Evolutionary conservation across 2,329 filamentous ascomycete species (phyloP).

Genomic region (Aspergillus sp.): DNA sequence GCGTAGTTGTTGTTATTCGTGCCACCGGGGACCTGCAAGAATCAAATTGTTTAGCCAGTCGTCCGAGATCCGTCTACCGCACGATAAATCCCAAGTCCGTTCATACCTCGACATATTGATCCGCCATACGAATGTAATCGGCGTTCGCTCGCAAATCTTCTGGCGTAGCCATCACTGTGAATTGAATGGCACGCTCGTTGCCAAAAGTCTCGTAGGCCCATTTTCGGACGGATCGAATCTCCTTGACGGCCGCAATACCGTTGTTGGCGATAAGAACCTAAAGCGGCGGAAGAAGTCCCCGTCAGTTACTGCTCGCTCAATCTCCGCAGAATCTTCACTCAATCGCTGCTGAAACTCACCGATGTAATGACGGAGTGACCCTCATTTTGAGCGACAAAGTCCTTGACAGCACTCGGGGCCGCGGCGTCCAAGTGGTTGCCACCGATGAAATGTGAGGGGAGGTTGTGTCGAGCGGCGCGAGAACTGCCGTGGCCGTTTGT

Average conservation of each 20-base stretch:
- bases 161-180: conserved; percentile 99
- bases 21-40: conserved; percentile 77
- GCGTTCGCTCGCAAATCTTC: conserved; percentile 97
- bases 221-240: conserved; percentile 98
- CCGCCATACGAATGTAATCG: conserved; percentile 99
- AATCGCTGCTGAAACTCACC: conserved; percentile 61
- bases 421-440: conserved; percentile 86
- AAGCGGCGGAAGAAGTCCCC: conserved; percentile 17
- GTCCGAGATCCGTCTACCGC: neutral
- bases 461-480: conserved; percentile 78
- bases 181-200: conserved; percentile 97
- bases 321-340: neutral
- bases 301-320: neutral
- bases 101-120: conserved; percentile 89
- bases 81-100: neutral
- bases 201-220: conserved; percentile 99
- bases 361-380: conserved; percentile 99
- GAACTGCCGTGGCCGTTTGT: conserved; percentile 63
- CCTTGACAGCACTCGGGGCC: conserved; percentile 84
- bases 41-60: conserved; percentile 3
- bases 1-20: conserved; percentile 99
- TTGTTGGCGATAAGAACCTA: conserved; percentile 99
- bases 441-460: conserved; percentile 94
- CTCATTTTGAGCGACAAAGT: conserved; percentile 87
- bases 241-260: conserved; percentile 98